Evolutionary conservation across 2,329 filamentous ascomycete genomes (phyloP).

Genomic region (Penicillium nordicum): DNA sequence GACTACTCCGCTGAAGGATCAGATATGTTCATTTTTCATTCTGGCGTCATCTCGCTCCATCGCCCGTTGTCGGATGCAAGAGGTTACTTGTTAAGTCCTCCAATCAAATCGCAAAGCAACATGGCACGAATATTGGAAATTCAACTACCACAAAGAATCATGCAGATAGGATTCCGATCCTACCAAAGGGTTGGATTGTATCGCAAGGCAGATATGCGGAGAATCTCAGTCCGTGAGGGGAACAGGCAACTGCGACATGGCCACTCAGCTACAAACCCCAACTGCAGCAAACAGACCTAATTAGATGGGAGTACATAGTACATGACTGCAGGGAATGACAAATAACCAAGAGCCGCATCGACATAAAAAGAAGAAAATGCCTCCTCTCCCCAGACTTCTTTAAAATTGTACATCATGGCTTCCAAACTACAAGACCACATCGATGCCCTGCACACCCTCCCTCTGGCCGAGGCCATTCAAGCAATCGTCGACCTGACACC

Average conservation of each 20-base stretch:
- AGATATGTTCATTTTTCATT: too few species aligned
- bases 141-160: not conserved
- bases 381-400: not conserved
- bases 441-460: constrained; percentile 6
- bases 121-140: not conserved
- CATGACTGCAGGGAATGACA: not conserved
- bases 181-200: not conserved
- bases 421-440: constrained; percentile 11
- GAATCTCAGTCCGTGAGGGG: not conserved
- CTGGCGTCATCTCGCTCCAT: too few species aligned
- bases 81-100: not conserved
- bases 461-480: constrained; percentile 12
- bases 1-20: too few species aligned
- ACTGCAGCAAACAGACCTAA: not conserved
- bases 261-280: not conserved
- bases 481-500: constrained; percentile 12
- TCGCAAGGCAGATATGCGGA: not conserved
- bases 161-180: too few species aligned
- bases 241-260: not conserved
- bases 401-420: not conserved
- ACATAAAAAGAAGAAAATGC: not conserved
- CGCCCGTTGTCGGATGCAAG: not conserved
- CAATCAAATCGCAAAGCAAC: not conserved
- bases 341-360: not conserved
- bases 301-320: not conserved